Evolutionary conservation across 2,329 filamentous ascomycete genomes (phyloP).

Genomic region (Hymenoscyphus scutula): DNA sequence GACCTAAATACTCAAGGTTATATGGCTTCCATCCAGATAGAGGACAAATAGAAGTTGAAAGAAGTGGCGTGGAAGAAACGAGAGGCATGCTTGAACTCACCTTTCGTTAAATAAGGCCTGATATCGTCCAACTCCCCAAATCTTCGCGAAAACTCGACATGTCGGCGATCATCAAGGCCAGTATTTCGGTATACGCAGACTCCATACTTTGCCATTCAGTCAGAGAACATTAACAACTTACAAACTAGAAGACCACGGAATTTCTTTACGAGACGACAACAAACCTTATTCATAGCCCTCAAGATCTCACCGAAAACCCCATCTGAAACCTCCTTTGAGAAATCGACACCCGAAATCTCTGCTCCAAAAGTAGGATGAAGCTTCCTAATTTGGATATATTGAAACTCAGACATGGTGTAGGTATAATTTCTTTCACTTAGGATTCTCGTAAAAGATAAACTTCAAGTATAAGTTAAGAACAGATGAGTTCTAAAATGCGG

Average conservation of each 20-base stretch:
- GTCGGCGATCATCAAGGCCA: slow-evolving; percentile 47
- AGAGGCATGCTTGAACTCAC: not conserved
- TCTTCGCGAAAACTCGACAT: slow-evolving; percentile 48
- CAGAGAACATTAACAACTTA: no score
- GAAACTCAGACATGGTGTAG: slow-evolving; percentile 19
- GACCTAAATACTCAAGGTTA: slow-evolving; percentile 5
- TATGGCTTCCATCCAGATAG: slow-evolving; percentile 30
- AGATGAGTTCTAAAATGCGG: no score
- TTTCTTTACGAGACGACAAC: not conserved
- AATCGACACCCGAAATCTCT: slow-evolving; percentile 40
- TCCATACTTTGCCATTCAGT: slow-evolving; percentile 44
- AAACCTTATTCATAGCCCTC: slow-evolving; percentile 39
- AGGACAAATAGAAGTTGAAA: slow-evolving; percentile 32
- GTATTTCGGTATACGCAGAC: slow-evolving; percentile 52
- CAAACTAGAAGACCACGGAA: not conserved
- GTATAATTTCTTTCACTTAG: no score
- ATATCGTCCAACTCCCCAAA: slow-evolving; percentile 58
- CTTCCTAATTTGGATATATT: slow-evolving; percentile 35
- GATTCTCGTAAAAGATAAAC: not conserved
- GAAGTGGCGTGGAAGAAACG: not conserved
- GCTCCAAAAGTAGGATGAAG: slow-evolving; percentile 41
- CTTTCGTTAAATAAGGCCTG: slow-evolving; percentile 43
- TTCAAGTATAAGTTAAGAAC: no score
- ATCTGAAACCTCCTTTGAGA: slow-evolving; percentile 36
- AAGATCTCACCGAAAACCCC: slow-evolving; percentile 39